Evolutionary conservation across 2,329 filamentous ascomycete genomes (phyloP).

Genomic region (Piedraia hortae): DNA sequence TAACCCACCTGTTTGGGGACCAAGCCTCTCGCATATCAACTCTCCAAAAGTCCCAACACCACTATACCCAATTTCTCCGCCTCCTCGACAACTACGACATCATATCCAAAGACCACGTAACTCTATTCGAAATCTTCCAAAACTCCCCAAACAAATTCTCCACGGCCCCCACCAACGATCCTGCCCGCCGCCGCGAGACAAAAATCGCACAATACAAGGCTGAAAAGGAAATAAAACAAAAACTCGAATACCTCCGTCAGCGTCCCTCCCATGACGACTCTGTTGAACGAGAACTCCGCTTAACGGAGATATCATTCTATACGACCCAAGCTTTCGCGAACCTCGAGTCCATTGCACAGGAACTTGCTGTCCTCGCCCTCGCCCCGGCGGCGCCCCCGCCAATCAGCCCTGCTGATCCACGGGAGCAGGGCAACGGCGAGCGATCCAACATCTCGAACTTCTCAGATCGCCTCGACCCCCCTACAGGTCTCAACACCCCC

Average conservation of each 20-base stretch:
- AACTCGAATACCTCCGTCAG: slow-evolving; percentile 40
- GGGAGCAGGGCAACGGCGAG: slow-evolving; percentile 19
- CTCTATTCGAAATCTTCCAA: slow-evolving; percentile 43
- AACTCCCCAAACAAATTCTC: slow-evolving; percentile 48
- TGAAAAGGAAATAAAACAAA: slow-evolving; percentile 63
- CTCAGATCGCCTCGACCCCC: slow-evolving; percentile 45
- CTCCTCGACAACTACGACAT: slow-evolving; percentile 55
- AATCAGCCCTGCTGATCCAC: slow-evolving; percentile 14
- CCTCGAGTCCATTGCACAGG: slow-evolving; percentile 65
- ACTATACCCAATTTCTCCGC: slow-evolving; percentile 55
- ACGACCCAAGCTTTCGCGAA: slow-evolving; percentile 61
- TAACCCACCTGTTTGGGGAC: slow-evolving; percentile 38
- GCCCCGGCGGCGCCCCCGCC: slow-evolving; percentile 30
- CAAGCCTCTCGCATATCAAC: slow-evolving; percentile 24
- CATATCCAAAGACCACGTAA: slow-evolving; percentile 34
- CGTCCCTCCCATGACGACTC: slow-evolving; percentile 54
- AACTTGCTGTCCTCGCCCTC: slow-evolving; percentile 53
- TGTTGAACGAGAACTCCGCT: slow-evolving; percentile 47
- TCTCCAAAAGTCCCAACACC: slow-evolving; percentile 34
- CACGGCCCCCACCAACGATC: slow-evolving; percentile 36
- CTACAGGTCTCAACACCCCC: slow-evolving; percentile 27
- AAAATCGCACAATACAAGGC: slow-evolving; percentile 69
- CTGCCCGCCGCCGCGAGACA: slow-evolving; percentile 42
- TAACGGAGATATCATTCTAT: slow-evolving; percentile 45
- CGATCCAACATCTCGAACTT: slow-evolving; percentile 24